Base-by-base conservation (phyloP, 768 basidiomycete species). In the Rhodotorula graminis region DNA sequence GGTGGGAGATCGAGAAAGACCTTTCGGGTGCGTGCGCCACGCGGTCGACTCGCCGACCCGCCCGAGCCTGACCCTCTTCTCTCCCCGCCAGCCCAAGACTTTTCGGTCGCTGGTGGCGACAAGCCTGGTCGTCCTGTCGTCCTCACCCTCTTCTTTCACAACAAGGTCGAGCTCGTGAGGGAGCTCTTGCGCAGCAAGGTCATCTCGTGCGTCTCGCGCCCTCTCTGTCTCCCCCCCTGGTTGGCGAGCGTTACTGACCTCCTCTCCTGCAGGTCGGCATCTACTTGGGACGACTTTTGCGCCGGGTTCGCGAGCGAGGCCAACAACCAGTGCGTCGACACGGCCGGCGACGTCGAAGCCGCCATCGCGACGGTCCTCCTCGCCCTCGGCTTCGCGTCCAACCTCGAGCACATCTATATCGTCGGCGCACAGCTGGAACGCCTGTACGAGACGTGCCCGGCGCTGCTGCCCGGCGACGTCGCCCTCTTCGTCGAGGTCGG, bases 1-100 rank as follows among this genome's bases (percentile, higher is more conserved):
- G 56, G 7, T 57, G 56, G 56, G 56, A 57, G 33, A 57, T 57
- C 33, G 56, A 57, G 23, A 57, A 57, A 21, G 56, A 57, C 56
- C 31, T 57, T 4, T 12, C 14, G 2, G 19, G 33, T 57, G 33
- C 56, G 56, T n/a, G n/a, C n/a, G n/a, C n/a, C n/a, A n/a, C n/a
- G n/a, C n/a, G n/a, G n/a, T n/a, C n/a, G n/a, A n/a, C n/a, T n/a
- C n/a, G n/a, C n/a, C n/a, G n/a, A n/a, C n/a, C n/a, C n/a, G n/a
- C n/a, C n/a, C n/a, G n/a, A n/a, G n/a, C 21, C 4, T 37, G 37
- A 37, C 15, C 3, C 56, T 2, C 5, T 33, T 31, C 31, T 21
- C 19, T 37, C 10, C 33, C 11, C 56, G 16, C 55, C 55, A 31
- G 55, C 19, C 1, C 55, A 31, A 29, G 31, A 56, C 15, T n/a